Evolutionary conservation across 768 basidiomycete genomes (phyloP), one percentile per base, ranked within the genome.

Genomic region (Xerocomus brunneocitrinus): DNA sequence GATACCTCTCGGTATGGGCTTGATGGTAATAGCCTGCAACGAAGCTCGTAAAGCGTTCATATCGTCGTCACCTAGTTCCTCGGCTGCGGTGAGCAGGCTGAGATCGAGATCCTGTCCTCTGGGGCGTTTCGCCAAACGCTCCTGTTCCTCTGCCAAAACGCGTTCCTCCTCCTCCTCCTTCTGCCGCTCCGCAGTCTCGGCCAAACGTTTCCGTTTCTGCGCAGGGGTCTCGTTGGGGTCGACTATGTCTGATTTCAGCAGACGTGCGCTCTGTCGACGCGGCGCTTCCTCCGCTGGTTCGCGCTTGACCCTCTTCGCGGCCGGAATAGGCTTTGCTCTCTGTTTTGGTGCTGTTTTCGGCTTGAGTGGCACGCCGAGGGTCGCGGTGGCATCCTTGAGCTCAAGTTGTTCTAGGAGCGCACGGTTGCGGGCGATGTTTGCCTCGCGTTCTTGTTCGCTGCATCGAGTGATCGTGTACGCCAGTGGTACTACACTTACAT

Each of bases 371-470:
- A 81, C 62, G 19, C 76, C 75, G 8, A 88, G 73, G 14, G 72
- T 67, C 5, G 73, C 69, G 35, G 76, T 76, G 2, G 80, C 81
- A 58, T 79, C 79, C 60, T 80, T 78, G 31, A 89, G 74, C 16
- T 87, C 81, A 16, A 92, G 78, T 62, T 89, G 71, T 58, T 87
- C 83, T 35, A 93, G 75, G 8, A 91, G 73, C 3, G 81, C 84
- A 40, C 81, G 83, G 65, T 93, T 93, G 47, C 87, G 79, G 12
- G 87, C 89, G 42, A 92, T 90, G 61, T 90, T 92, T 8, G 82
- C 84, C 65, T 88, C 83, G 19, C 90, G 83, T 59, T 90, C 85
- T 22, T 78, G 71, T 70, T 91, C 90, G 40, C 81, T 82, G 51
- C 39, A 34, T 16, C 0, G 4, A 28, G 13, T 12, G 12, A 25